phyloP scores from a whole-genome alignment of 2,329 filamentous ascomycete species.

The Scedosporium apiospermum region DNA sequence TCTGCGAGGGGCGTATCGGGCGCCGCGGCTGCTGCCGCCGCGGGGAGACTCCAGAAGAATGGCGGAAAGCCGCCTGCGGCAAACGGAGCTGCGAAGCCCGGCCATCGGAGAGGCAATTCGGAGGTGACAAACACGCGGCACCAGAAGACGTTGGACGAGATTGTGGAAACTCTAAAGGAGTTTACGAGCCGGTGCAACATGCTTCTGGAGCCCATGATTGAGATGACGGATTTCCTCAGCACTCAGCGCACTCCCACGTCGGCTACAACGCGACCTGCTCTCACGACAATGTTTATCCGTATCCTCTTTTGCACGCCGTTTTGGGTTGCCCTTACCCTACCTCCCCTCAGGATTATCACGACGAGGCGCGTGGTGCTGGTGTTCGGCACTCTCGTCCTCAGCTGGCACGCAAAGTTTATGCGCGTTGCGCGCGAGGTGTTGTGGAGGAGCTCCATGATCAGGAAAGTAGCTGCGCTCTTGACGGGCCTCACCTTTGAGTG shows the following conservation, averaged over 20 bases:
- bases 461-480: conserved; percentile 58
- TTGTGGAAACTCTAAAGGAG: conserved; percentile 83
- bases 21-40: conserved; percentile 7
- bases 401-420: conserved; percentile 85
- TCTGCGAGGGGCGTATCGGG: conserved; percentile 16
- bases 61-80: conserved; percentile 15
- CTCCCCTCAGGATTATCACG: conserved; percentile 77
- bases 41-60: conserved; percentile 7
- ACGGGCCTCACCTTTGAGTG: conserved; percentile 71
- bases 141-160: conserved; percentile 94
- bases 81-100: conserved; percentile 9
- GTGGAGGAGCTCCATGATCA: conserved; percentile 75
- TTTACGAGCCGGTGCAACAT: conserved; percentile 91
- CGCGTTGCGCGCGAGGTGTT: conserved; percentile 78
- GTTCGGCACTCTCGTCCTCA: conserved; percentile 76
- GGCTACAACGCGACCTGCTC: conserved; percentile 79
- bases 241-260: conserved; percentile 85
- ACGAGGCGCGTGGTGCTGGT: conserved; percentile 76
- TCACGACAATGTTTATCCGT: conserved; percentile 82
- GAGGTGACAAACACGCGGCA: conserved; percentile 62
- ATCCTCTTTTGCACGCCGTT: conserved; percentile 81
- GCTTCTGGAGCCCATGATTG: conserved; percentile 77
- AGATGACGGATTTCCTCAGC: conserved; percentile 86
- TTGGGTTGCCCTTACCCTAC: conserved; percentile 76
- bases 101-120: conserved; percentile 35